A percentile compares a stretch with the other conserved stretches of the same genome.
Evolutionary conservation across 192 early-diverging fungal species (phyloP).

Genomic region (Backusella circina): DNA sequence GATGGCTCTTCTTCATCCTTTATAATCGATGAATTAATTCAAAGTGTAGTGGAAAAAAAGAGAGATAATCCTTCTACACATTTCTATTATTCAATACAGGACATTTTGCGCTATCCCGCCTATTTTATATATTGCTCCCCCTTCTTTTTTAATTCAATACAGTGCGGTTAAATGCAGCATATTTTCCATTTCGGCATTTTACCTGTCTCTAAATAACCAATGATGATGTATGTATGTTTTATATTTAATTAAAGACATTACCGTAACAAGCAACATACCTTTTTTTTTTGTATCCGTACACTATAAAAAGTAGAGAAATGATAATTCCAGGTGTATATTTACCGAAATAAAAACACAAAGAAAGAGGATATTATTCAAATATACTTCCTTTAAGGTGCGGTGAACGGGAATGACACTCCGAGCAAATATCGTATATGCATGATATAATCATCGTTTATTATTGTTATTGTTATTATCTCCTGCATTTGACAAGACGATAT

Average conservation of each 20-base stretch:
- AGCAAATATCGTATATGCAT: neutral
- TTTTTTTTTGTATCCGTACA: too few relatives aligned
- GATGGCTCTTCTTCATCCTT: neutral
- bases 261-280: too few relatives aligned
- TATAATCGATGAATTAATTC: neutral
- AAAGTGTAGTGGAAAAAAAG: neutral
- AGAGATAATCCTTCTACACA: neutral
- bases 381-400: neutral
- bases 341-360: too few relatives aligned
- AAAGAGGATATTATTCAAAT: too few relatives aligned
- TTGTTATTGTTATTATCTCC: neutral
- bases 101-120: neutral
- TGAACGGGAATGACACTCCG: neutral
- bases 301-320: too few relatives aligned
- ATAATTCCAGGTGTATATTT: too few relatives aligned
- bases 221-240: neutral
- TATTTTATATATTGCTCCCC: neutral
- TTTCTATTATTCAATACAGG: neutral
- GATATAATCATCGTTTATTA: neutral
- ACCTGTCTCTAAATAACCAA: neutral
- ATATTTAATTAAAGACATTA: neutral
- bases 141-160: neutral
- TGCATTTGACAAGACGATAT: neutral
- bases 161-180: neutral
- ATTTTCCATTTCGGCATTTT: neutral